phyloP scores from a whole-genome alignment of 1,284 basidiomycete genomes.

The Lignosus rhinocerotis region DNA sequence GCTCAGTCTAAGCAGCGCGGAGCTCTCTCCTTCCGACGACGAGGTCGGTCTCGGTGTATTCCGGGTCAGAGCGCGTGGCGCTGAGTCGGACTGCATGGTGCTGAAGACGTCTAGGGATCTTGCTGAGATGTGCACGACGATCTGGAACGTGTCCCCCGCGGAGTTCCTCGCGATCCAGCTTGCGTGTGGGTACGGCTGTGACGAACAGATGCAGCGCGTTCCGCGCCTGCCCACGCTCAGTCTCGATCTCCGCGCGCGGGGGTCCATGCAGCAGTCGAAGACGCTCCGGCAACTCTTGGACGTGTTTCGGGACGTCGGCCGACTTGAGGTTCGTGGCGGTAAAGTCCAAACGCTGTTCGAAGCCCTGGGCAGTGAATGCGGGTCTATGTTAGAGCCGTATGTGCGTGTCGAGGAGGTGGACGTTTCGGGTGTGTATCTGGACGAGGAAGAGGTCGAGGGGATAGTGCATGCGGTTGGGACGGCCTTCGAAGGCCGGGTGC shows the following conservation, averaged over 20 bases:
- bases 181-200: background rate
- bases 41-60: background rate
- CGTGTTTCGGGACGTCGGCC: background rate
- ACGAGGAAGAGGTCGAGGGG: background rate
- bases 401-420: background rate
- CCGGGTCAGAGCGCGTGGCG: background rate
- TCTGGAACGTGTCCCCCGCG: background rate
- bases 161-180: background rate
- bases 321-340: background rate
- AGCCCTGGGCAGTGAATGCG: background rate
- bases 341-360: background rate
- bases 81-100: background rate
- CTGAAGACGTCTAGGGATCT: background rate
- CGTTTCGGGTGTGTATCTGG: background rate
- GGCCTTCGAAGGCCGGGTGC: background rate
- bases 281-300: background rate
- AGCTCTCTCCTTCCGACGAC: background rate
- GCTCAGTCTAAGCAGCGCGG: too few relatives aligned
- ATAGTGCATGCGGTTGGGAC: background rate
- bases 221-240: background rate
- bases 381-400: background rate
- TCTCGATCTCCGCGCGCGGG: background rate
- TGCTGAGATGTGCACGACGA: background rate
- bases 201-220: background rate
- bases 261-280: background rate